Conservation (phyloP, 129 eudicot species). For the Centella asiatica region DNA sequence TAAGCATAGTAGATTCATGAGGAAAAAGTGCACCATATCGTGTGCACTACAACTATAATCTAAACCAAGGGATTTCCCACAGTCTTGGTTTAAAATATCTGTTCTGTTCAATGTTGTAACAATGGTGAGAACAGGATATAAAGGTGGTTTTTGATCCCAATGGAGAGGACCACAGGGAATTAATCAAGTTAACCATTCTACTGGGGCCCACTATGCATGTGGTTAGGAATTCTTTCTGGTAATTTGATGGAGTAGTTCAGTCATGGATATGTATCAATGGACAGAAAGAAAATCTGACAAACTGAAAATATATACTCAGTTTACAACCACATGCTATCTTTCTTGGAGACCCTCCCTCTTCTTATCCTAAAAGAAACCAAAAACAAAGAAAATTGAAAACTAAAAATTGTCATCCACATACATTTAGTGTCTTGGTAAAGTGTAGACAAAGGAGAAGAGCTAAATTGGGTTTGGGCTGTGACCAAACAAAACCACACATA, state of each 20-base stretch:
- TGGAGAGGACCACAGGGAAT: not conserved
- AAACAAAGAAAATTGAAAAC: not conserved
- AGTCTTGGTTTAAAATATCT: not conserved
- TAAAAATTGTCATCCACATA: constrained; percentile 22
- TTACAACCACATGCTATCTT: constrained; percentile 23
- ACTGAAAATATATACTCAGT: constrained; percentile 2
- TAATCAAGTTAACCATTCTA: not conserved
- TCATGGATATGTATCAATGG: not conserved
- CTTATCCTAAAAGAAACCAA: constrained; percentile 27
- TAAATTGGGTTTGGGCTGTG: constrained; percentile 18
- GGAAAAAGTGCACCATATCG: not conserved
- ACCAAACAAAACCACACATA: constrained; percentile 26
- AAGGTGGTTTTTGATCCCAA: not conserved
- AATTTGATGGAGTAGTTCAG: constrained; percentile 7
- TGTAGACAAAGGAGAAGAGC: constrained; percentile 12
- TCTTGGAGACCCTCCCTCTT: constrained; percentile 6
- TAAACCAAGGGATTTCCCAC: not conserved
- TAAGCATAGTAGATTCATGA: not conserved
- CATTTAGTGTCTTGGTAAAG: constrained; percentile 7
- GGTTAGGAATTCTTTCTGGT: not conserved
- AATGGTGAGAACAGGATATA: not conserved
- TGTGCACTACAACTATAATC: not conserved
- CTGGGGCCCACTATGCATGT: not conserved
- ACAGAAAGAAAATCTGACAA: not conserved
- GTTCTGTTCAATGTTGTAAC: not conserved